A percentile compares a stretch with the other conserved stretches of the same genome.
phyloP scores from a whole-genome alignment of 2,329 filamentous ascomycete species.

The Paraphoma chrysanthemicola region DNA sequence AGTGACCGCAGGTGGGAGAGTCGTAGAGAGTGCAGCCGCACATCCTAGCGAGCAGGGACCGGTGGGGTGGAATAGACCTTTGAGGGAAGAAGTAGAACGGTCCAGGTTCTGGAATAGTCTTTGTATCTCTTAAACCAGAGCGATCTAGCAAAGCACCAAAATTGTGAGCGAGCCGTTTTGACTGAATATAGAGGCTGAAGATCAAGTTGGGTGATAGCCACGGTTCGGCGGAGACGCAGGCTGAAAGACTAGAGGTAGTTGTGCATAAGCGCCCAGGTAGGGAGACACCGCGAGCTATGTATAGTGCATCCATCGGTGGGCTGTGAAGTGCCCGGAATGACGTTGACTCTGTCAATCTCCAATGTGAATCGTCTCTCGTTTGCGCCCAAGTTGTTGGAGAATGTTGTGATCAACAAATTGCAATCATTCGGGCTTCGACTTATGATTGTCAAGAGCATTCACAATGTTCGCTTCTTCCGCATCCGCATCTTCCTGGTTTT shows the following conservation, averaged over 20 bases:
- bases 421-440: conserved; percentile 35
- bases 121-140: neutral
- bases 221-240: too few relatives aligned
- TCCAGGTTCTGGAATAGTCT: too few relatives aligned
- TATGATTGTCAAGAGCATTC: conserved; percentile 40
- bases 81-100: neutral
- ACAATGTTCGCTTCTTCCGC: conserved; percentile 21
- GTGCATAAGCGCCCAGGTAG: neutral
- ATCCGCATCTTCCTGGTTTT: conserved; percentile 57
- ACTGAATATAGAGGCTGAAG: too few relatives aligned
- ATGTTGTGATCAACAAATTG: neutral
- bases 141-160: neutral
- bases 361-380: conserved; percentile 21
- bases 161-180: neutral
- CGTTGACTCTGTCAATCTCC: neutral
- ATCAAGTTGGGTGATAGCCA: too few relatives aligned
- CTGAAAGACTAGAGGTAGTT: neutral
- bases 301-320: conserved; percentile 18
- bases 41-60: conserved; percentile 44
- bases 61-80: neutral
- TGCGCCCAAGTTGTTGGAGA: conserved; percentile 6
- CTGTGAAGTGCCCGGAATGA: conserved; percentile 13
- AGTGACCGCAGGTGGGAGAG: conserved; percentile 55
- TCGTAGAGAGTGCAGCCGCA: conserved; percentile 55
- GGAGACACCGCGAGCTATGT: conserved; percentile 13